Evolutionary conservation across 2,329 filamentous ascomycete genomes (phyloP).

Genomic region (Neonectria hederae): DNA sequence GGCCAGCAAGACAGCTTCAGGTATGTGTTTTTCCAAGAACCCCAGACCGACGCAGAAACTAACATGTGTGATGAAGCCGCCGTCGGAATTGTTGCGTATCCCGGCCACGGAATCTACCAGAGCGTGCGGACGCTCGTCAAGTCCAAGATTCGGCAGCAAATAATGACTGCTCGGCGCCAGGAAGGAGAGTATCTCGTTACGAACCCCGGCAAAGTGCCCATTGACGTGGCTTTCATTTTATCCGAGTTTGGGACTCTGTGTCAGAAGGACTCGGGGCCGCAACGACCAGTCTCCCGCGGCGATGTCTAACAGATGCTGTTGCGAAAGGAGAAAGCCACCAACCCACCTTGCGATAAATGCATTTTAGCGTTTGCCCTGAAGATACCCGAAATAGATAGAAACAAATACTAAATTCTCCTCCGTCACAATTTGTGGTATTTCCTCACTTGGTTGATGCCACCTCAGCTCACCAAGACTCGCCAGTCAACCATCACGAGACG

Average conservation of each 20-base stretch:
- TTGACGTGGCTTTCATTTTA: constrained; percentile 14
- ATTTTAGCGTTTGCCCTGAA: constrained; percentile 8
- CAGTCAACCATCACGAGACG: neutral
- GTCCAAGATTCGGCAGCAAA: constrained; percentile 14
- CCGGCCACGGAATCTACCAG: constrained; percentile 32
- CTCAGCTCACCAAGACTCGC: neutral
- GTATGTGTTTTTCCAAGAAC: constrained; percentile 1
- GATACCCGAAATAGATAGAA: constrained; percentile 14
- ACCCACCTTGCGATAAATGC: neutral
- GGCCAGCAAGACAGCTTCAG: constrained; percentile 27
- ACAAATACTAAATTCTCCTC: neutral
- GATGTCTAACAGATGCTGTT: neutral
- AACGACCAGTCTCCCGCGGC: neutral
- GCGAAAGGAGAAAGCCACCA: neutral
- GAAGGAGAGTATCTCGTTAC: constrained; percentile 16
- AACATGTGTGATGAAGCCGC: constrained; percentile 16
- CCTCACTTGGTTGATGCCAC: neutral
- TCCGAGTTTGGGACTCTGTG: constrained; percentile 22
- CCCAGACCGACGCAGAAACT: neutral
- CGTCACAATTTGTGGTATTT: neutral
- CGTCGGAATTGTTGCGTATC: constrained; percentile 28
- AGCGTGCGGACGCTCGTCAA: constrained; percentile 25
- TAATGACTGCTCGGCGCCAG: constrained; percentile 25
- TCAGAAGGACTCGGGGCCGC: constrained; percentile 9
- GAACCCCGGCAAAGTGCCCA: neutral